phyloP scores from a whole-genome alignment of 176 grass and related monocot genomes.

The Musa itinerans region DNA sequence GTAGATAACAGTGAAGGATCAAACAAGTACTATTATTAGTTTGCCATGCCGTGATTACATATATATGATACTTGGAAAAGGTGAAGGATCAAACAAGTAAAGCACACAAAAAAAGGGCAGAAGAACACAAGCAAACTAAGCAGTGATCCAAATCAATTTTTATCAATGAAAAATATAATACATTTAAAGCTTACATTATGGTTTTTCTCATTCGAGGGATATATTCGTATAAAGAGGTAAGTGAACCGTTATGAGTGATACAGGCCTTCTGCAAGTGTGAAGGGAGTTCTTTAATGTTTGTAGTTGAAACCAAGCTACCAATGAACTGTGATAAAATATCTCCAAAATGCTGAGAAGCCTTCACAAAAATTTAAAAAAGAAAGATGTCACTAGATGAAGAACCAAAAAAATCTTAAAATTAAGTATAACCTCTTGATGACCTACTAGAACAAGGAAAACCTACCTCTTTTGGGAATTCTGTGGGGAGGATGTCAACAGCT shows the following conservation, averaged over 20 bases:
- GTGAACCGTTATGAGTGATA: constrained; percentile 58
- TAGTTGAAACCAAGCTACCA: constrained; percentile 51
- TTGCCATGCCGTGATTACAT: no score
- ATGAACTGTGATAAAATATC: constrained; percentile 75
- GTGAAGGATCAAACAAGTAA: no score
- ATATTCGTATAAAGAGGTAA: constrained; percentile 83
- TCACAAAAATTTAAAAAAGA: constrained; percentile 14
- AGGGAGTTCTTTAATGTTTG: constrained; percentile 56
- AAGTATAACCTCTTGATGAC: neutral
- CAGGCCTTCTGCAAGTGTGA: constrained; percentile 77
- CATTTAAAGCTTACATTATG: constrained; percentile 51
- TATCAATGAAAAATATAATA: constrained; percentile 10
- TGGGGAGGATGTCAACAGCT: constrained; percentile 92
- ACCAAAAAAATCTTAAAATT: neutral
- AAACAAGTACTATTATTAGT: no score
- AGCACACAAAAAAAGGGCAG: no score
- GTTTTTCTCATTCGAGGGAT: constrained; percentile 84
- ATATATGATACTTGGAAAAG: no score
- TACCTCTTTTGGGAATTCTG: constrained; percentile 92
- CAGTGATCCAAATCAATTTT: neutral
- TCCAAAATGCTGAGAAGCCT: constrained; percentile 98
- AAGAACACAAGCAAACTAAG: no score
- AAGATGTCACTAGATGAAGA: neutral
- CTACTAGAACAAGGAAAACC: neutral
- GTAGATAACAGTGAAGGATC: no score